Base-by-base conservation (phyloP, 208 protist species). In the Crithidia mellificae region DNA sequence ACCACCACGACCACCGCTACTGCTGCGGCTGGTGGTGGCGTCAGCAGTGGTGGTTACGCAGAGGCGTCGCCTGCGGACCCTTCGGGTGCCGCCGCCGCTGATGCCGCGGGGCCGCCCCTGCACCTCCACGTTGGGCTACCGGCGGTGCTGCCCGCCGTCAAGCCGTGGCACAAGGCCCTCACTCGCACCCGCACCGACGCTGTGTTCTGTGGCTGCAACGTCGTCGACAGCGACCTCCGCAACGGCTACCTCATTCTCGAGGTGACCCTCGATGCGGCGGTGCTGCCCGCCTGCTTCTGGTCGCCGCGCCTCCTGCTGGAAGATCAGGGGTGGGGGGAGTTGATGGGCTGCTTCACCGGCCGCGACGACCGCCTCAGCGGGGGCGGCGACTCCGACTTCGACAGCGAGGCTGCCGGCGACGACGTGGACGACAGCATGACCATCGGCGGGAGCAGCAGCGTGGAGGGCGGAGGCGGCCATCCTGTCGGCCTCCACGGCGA, bases 211-310 rank as follows among this genome's bases (percentile, higher is more conserved):
- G 84, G 88, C 41, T 59, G 76, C 54, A 90, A 94, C 67, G 68
- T 94, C 20, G 61, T 94, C 24, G 89, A 94, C 65, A 90, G 80
- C 72, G 84, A 92, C 78, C 20, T 94, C 17, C 74, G 77, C 27
- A 79, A 79, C 57, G 89, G 85, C 29, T 78, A 89, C 44, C 74
- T 94, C 14, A 61, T 92, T n/a, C 80, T 92, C 6, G 79, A 88
- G 52, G 61, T 94, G 17, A 77, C 72, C n/a, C 63, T 93, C 22
- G 50, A 74, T 49, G 22, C 55, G 29, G 70, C 63, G 6, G 59
- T 63, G 67, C 67, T 79, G 62, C 73, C 67, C 24, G 14, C 20
- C 22, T 55, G 43, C 50, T 77, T 69, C 38, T 81, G 76, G 72
- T 78, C 59, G 0, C 72, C 74, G 41, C 74, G 43, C 34, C 39